Evolutionary conservation across 179 eudicot genomes (phyloP), one percentile per base, ranked within the genome.

Genomic region (Patellifolia procumbens): DNA sequence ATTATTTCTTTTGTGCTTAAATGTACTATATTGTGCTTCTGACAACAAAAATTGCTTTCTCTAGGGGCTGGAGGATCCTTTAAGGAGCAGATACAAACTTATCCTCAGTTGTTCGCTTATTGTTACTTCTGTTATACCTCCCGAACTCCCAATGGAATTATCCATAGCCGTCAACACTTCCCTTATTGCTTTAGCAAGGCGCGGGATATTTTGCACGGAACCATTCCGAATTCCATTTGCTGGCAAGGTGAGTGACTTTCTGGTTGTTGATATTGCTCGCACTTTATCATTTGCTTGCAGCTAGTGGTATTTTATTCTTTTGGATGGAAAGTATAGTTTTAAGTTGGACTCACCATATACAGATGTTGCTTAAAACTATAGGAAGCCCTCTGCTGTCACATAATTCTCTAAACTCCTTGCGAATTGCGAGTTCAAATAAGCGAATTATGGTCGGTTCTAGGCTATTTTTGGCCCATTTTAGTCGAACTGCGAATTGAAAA

Each of bases 141-240:
- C 99, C 72, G 99, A 96, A 85, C 86, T 96, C 74, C 99, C 99
- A 37, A 93, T 96, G 99, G 99, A 96, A 74, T 85, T 96, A 80
- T 96, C 99, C 12, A 96, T 96, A 78, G 99, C 99, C 68, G 99
- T 96, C 82, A 96, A 96, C 77, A 96, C 99, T 80, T 96, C 98
- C 73, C 92, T 96, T 64, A 93, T 96, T 89, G 97, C 98, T 72
- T 87, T 96, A 70, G 97, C 97, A 46, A 89, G 90, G 31, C 92
- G 89, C 60, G 99, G 99, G 75, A 93, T 96, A 79, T 96, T 90
- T 78, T 96, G 99, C 83, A 96, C 99, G 5, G 99, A 96, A 80
- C 99, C 99, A 72, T 96, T 96, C 55, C 91, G 98, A 19, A 96
- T 95, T 74, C 99, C 99, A 32, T 95, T 95, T 90, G 99, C 97